A percentile compares a stretch with the other conserved stretches of the same genome.
These are phyloP conservation scores for Kwoniella sp. DNA, from an alignment of 768 basidiomycete genomes.

Conservation along the genomic window DNA sequence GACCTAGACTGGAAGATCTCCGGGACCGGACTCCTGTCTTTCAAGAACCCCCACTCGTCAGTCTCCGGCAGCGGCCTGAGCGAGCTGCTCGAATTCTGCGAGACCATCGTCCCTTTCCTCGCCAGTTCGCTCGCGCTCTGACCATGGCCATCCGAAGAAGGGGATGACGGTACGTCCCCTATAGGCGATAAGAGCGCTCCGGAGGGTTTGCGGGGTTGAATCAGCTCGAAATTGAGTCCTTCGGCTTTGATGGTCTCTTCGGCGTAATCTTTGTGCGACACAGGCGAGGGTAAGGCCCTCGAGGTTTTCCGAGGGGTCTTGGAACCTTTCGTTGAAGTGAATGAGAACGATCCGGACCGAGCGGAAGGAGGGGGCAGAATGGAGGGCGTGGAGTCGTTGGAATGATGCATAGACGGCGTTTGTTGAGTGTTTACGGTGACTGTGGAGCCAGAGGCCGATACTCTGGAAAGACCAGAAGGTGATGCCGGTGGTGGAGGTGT, in stretches of 20 bases:
- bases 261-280: constrained; percentile 44
- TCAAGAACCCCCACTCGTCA: constrained; percentile 53
- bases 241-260: constrained; percentile 51
- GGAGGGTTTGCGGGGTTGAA: constrained; percentile 34
- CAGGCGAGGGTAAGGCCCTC: constrained; percentile 34
- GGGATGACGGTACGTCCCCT: constrained; percentile 14
- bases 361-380: constrained; percentile 30
- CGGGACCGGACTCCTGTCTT: constrained; percentile 44
- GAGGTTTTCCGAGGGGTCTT: constrained; percentile 31
- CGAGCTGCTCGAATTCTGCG: neutral
- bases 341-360: constrained; percentile 42
- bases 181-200: constrained; percentile 13
- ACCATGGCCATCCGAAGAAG: neutral
- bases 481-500: constrained; percentile 14
- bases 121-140: neutral
- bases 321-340: constrained; percentile 22
- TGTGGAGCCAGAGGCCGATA: constrained; percentile 1
- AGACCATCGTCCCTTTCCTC: constrained; percentile 12
- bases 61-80: constrained; percentile 39
- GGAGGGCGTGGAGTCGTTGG: constrained; percentile 21
- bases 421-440: neutral
- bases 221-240: constrained; percentile 49
- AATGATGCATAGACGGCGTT: neutral
- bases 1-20: constrained; percentile 41
- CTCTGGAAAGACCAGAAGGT: neutral